Evolutionary conservation across 177 flowering plant genomes (phyloP), one percentile per base, ranked within the genome.

Genomic region (Vitis hybrid): DNA sequence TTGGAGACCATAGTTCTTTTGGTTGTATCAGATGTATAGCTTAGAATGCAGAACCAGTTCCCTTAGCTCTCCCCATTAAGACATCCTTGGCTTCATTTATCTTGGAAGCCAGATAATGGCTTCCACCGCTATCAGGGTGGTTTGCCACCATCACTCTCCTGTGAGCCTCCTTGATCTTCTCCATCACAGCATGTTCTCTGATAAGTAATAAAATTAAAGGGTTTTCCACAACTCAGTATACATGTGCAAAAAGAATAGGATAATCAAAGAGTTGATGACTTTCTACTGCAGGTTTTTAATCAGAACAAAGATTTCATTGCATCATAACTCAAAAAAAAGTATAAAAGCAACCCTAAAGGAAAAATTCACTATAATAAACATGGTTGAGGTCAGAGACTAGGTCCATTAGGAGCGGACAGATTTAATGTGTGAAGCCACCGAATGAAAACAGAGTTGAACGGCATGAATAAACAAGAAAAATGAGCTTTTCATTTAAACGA

Each of bases 141-240:
- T 79, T 79, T 9, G 77, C 79, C 26, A 80, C 72, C 80, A 80
- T 77, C 54, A 80, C 83, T 57, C 76, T 74, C 73, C 79, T 71
- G 34, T 80, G 80, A 11, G 83, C 80, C 58, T 80, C 80, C 66
- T 65, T 76, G 11, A 80, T 72, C 75, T 80, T 80, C 21, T 80
- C 76, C 14, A 67, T 4, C 0, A 26, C 70, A 10, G 70, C 65
- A 10, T 30, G 39, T 65, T 76, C 82, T 32, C 82, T 79, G 75
- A 3, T 11, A 60, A 39, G 19, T 13, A 11, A 14, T 11, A 17
- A 18, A 49, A 13, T 30, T 52, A 1, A 11, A 34, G 60, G 19
- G 7, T 39, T 39, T 39, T 39, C 45, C 45, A 39, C 45, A 39
- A 39, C 45, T 39, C 45, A 39, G 8, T 39, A 39, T 26, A 26